Evolutionary conservation across 139 green algal species (phyloP).

Genomic region (Chlamydomonas sp.): DNA sequence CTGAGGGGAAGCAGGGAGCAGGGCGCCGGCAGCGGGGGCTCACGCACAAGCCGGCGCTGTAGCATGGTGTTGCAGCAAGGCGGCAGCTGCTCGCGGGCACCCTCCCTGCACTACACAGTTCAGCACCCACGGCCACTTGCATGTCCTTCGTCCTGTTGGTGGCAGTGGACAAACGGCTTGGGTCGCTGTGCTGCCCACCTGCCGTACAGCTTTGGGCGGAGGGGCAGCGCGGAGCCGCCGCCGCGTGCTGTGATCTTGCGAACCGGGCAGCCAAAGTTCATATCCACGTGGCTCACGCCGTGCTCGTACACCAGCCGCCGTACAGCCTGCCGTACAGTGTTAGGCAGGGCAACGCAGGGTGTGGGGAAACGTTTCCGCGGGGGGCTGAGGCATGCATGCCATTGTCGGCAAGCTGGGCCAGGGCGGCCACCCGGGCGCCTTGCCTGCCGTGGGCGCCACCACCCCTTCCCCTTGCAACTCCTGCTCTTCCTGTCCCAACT

Average conservation of each 20-base stretch:
- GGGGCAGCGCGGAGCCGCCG: slow-evolving; percentile 59
- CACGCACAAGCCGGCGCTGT: no score
- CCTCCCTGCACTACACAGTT: no score
- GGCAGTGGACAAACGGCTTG: no score
- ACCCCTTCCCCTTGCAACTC: background rate
- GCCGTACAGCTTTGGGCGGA: slow-evolving; percentile 49
- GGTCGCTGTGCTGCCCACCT: background rate
- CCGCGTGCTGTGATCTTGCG: slow-evolving; percentile 62
- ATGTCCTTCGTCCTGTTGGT: no score
- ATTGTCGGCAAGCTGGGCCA: background rate
- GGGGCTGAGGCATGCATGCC: no score
- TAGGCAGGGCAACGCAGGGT: background rate
- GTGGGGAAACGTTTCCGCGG: background rate
- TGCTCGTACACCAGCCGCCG: slow-evolving; percentile 41
- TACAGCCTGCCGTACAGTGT: background rate
- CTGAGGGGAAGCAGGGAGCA: background rate
- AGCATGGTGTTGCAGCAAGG: no score
- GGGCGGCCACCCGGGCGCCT: background rate
- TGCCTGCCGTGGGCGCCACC: background rate
- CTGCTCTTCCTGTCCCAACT: background rate
- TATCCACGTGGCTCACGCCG: slow-evolving; percentile 64
- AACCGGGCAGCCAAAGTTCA: slow-evolving; percentile 73
- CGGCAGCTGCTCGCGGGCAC: no score
- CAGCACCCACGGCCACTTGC: no score
- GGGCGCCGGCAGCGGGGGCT: no score